phyloP scores from a whole-genome alignment of 2,329 filamentous ascomycete genomes.

The Ilyonectria sp. region DNA sequence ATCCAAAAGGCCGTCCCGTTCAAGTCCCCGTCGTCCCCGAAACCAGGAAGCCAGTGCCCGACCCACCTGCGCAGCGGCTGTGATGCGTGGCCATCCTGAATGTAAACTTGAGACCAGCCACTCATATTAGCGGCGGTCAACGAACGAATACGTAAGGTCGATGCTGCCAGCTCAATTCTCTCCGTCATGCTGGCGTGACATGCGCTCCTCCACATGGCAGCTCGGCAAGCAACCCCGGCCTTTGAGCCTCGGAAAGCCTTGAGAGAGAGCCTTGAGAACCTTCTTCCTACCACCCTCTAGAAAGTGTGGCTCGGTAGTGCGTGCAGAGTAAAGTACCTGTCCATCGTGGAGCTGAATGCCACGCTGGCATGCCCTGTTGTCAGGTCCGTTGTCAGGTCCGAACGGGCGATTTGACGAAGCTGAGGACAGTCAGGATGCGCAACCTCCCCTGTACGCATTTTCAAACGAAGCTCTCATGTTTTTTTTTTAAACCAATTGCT shows the following conservation, averaged over 20 bases:
- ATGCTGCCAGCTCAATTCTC: slow-evolving; percentile 28
- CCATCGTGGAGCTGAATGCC: slow-evolving; percentile 21
- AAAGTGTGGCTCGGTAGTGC: slow-evolving; percentile 25
- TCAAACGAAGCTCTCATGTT: slow-evolving; percentile 9
- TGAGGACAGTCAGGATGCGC: slow-evolving; percentile 18
- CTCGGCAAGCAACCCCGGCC: slow-evolving; percentile 26
- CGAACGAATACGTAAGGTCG: slow-evolving; percentile 27
- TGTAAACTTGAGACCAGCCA: slow-evolving; percentile 45
- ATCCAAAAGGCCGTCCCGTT: slow-evolving; percentile 28
- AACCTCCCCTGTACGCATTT: slow-evolving; percentile 19
- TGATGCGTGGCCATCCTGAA: slow-evolving; percentile 39
- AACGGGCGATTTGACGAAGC: slow-evolving; percentile 13
- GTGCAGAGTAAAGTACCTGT: slow-evolving; percentile 21
- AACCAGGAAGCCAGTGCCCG: slow-evolving; percentile 31
- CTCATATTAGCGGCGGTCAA: slow-evolving; percentile 31
- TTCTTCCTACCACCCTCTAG: slow-evolving; percentile 3
- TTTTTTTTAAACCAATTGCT: slow-evolving; percentile 24
- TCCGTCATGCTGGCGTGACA: slow-evolving; percentile 34
- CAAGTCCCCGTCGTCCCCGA: slow-evolving; percentile 31
- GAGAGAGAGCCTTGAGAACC: slow-evolving; percentile 14
- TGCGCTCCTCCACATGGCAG: slow-evolving; percentile 35
- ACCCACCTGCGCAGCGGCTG: slow-evolving; percentile 33
- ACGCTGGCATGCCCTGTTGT: slow-evolving; percentile 34
- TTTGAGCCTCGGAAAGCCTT: not conserved
- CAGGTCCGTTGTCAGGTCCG: slow-evolving; percentile 8